phyloP scores from a whole-genome alignment of 495 filamentous ascomycete genomes.

The Trichoderma gamsii region DNA sequence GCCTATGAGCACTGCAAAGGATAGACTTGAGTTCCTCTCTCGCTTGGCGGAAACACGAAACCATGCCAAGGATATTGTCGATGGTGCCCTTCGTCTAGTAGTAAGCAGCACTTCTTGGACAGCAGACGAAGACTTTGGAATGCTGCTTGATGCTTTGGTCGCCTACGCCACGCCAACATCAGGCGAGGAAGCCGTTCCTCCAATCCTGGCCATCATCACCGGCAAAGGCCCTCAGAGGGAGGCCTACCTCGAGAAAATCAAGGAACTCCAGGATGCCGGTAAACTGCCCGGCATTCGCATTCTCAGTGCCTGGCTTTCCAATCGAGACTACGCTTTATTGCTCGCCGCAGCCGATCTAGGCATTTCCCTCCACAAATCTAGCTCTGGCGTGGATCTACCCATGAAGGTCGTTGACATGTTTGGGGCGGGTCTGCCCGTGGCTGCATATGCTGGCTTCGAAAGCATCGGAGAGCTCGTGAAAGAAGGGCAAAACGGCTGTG shows the following conservation, averaged over 20 bases:
- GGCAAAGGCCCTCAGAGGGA: constrained; percentile 83
- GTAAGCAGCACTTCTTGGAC: constrained; percentile 97
- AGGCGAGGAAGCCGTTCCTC: constrained; percentile 30
- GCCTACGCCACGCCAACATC: constrained; percentile 47
- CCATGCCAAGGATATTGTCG: constrained; percentile 50
- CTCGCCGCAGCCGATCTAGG: constrained; percentile 87
- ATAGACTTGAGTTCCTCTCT: constrained; percentile 53
- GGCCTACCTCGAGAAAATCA: constrained; percentile 62
- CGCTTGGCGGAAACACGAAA: constrained; percentile 52
- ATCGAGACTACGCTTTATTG: constrained; percentile 75
- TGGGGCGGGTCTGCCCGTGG: constrained; percentile 84
- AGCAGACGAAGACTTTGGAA: constrained; percentile 86
- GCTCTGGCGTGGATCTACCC: constrained; percentile 88
- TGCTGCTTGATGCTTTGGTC: constrained; percentile 79
- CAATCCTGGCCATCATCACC: constrained; percentile 78
- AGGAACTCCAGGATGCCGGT: constrained; percentile 48
- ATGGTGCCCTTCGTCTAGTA: constrained; percentile 55
- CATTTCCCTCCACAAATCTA: constrained; percentile 85
- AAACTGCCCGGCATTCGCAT: constrained; percentile 64
- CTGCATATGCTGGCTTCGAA: constrained; percentile 74
- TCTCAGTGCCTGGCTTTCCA: constrained; percentile 73
- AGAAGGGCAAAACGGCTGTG: constrained; percentile 77
- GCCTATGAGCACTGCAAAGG: constrained; percentile 47
- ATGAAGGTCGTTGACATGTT: constrained; percentile 99
- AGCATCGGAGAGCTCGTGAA: constrained; percentile 82